Evolutionary conservation across 179 eudicot genomes (phyloP), one percentile per base, ranked within the genome.

Genomic region (Beta macrorhiza): DNA sequence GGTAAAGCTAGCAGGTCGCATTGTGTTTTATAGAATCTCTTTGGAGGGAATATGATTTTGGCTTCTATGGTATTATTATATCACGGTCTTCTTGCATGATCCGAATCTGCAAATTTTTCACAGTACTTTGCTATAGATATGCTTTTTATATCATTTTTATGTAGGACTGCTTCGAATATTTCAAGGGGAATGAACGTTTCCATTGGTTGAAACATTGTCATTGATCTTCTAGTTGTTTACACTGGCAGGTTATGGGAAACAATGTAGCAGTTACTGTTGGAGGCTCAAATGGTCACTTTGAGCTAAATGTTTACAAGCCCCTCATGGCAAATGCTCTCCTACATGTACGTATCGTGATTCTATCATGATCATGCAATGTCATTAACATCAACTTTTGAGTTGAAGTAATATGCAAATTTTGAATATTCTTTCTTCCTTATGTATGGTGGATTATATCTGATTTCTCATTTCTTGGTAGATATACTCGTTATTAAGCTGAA

Each of bases 251-350:
- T 25, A 97, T 97, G 92, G 99, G 99, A 76, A 97, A 97, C 87
- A 97, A 97, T 75, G 99, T 97, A 75, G 99, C 95, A 25, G 77
- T 94, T 82, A 94, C 98, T 61, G 91, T 97, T 44, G 99, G 99
- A 80, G 99, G 97, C 84, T 89, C 97, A 83, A 94, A 93, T 90
- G 99, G 99, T 72, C 99, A 97, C 83, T 97, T 97, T 88, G 98
- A 97, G 90, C 88, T 97, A 80, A 97, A 97, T 83, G 98, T 97
- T 12, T 97, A 86, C 91, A 97, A 97, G 91, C 98, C 99, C 65
- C 88, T 97, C 89, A 97, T 97, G 81, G 98, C 99, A 70, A 92
- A 90, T 83, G 88, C 89, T 73, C 95, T 97, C 75, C 83, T 97
- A 71, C 99, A 92, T 86, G 99, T 92, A 90, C 52, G 93, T 87